phyloP scores from a whole-genome alignment of 2,329 filamentous ascomycete species.

The Sarocladiaceae sp. region DNA sequence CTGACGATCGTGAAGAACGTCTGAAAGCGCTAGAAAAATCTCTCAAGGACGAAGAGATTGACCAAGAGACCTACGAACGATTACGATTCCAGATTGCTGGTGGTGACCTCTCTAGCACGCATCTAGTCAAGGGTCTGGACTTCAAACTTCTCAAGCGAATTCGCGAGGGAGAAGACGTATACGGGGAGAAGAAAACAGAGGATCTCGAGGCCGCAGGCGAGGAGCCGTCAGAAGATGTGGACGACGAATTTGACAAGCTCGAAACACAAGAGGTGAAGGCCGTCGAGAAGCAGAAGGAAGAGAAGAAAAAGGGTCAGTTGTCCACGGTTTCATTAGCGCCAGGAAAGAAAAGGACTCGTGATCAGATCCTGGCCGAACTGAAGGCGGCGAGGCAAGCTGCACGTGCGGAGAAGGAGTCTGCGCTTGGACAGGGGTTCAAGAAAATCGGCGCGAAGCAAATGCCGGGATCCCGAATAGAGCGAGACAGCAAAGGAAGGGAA shows the following conservation, averaged over 20 bases:
- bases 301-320: conserved; percentile 56
- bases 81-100: conserved; percentile 72
- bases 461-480: conserved; percentile 52
- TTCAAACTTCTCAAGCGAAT: conserved; percentile 69
- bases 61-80: conserved; percentile 69
- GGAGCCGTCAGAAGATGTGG: conserved; percentile 33
- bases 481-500: conserved; percentile 54
- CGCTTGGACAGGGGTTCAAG: conserved; percentile 54
- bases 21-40: conserved; percentile 76
- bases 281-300: conserved; percentile 44
- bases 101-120: conserved; percentile 72
- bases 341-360: conserved; percentile 56
- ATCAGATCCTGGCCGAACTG: conserved; percentile 62
- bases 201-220: conserved; percentile 20
- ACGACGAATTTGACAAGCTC: conserved; percentile 59
- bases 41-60: conserved; percentile 78
- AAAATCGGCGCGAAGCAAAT: conserved; percentile 54
- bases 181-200: conserved; percentile 27
- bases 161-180: conserved; percentile 62
- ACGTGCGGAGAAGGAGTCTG: conserved; percentile 44
- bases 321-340: conserved; percentile 45
- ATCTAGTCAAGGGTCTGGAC: conserved; percentile 89
- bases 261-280: conserved; percentile 49
- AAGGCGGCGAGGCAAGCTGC: conserved; percentile 57
- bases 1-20: conserved; percentile 53